Percentiles rank a stretch among this genome's conserved stretches.
These are phyloP conservation scores for Backusella sp. DNA, from an alignment of 192 early-diverging fungal species.

Conservation along the genomic window DNA sequence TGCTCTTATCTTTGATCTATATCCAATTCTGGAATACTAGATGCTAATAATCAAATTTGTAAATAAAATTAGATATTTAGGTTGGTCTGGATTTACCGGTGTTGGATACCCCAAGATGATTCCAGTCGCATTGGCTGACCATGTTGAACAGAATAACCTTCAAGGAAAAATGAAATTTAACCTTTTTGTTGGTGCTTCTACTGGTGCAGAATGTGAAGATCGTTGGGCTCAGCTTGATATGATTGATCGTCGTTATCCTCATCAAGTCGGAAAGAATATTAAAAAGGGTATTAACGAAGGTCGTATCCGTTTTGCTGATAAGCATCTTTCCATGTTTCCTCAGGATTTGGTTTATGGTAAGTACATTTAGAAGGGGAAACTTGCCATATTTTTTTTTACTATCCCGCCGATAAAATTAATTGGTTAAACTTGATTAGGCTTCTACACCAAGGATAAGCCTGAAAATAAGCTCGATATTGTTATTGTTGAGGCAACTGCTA, in stretches of 20 bases:
- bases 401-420: background rate
- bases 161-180: conserved; percentile 42
- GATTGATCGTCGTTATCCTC: conserved; percentile 43
- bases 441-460: conserved; percentile 36
- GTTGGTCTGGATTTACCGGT: conserved; percentile 15
- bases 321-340: conserved; percentile 45
- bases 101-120: conserved; percentile 45
- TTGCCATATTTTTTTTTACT: background rate
- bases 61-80: conserved; percentile 8
- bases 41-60: background rate
- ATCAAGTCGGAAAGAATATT: conserved; percentile 38
- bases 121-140: conserved; percentile 35
- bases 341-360: conserved; percentile 38
- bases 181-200: conserved; percentile 38
- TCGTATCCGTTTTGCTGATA: conserved; percentile 41
- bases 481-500: conserved; percentile 39
- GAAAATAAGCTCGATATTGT: conserved; percentile 38
- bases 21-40: background rate
- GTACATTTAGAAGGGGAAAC: background rate
- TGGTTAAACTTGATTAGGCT: conserved; percentile 14
- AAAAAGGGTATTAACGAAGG: conserved; percentile 40
- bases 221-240: conserved; percentile 39
- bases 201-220: conserved; percentile 31
- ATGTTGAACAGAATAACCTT: conserved; percentile 42
- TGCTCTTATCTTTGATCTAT: background rate